Base-by-base conservation (phyloP, 2,329 filamentous ascomycete species). In the Xylaria arbuscula region DNA sequence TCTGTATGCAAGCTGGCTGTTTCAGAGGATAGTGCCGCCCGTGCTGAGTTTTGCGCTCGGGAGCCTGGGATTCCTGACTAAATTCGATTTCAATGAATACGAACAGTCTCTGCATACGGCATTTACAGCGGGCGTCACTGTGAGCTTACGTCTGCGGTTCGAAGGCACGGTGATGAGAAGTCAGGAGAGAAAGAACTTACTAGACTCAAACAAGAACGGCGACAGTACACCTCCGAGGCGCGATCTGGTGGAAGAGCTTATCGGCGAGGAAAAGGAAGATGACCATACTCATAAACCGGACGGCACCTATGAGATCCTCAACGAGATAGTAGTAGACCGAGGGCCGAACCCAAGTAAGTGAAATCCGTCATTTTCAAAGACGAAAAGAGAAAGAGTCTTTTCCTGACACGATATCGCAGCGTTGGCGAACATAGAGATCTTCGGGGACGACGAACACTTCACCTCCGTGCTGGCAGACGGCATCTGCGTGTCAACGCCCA, bases 311-410 rank as follows among this genome's bases (percentile, higher is more conserved):
- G 93, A 97, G 80, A 97, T 98, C 66, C 83, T 99, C 70, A 99
- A 99, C 76, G 96, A 99, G 78, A 90, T 98, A n/a, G 95, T 99
- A 9, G 89, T 98, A 36, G 96, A 99, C 77, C 88, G 96, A 19
- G 96, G 96, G 0, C 96, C 96, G 7, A 98, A 97, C 80, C 90
- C 95, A 54, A 97, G 92, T 93, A 83, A 83, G 90, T 84, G 28
- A 13, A 53, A 47, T 28, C n/a, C 11, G 28, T 11, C 32, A 24
- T 60, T 17, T n/a, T 19, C 61, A 67, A 58, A 50, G 28, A 34
- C 5, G 5, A 28, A 28, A 28, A 2, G 28, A 28, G 28, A 28
- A 28, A 28, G 3, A 2, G 1, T n/a, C 53, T 19, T 34, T 45
- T 55, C 48, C 66, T 71, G 11, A 74, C 65, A 50, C 36, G 9